Conservation (phyloP, 1,284 basidiomycete species). For the Ustilago sp. region DNA sequence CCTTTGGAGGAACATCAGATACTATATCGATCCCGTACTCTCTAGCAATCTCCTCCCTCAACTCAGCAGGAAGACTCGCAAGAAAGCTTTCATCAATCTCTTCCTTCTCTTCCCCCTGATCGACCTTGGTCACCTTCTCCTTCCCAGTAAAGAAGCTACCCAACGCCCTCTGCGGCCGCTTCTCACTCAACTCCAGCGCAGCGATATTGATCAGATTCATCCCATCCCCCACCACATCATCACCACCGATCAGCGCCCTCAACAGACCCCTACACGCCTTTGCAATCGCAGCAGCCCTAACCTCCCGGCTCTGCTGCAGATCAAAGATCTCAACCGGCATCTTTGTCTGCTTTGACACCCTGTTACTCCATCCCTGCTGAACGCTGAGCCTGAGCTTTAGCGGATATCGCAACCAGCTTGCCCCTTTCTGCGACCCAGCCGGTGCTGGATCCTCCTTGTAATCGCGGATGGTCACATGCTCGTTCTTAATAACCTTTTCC, state of each 20-base stretch:
- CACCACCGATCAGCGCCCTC: conserved; percentile 44
- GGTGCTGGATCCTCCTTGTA: conserved; percentile 15
- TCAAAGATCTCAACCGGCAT: conserved; percentile 65
- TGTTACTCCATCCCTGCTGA: conserved; percentile 49
- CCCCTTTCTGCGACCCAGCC: background rate
- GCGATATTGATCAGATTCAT: conserved; percentile 64
- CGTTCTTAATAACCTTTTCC: conserved; percentile 24
- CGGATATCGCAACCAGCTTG: conserved; percentile 59
- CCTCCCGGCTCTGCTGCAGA: conserved; percentile 15
- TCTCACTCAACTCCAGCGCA: conserved; percentile 52
- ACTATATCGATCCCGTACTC: conserved; percentile 48
- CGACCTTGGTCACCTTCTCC: background rate
- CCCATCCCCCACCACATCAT: conserved; percentile 43
- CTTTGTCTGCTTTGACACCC: conserved; percentile 50
- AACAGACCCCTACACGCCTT: conserved; percentile 39
- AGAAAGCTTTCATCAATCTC: conserved; percentile 48
- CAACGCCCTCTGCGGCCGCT: conserved; percentile 40
- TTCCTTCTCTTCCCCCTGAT: background rate
- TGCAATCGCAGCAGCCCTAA: conserved; percentile 29
- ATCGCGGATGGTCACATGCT: conserved; percentile 34
- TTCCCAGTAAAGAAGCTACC: conserved; percentile 38
- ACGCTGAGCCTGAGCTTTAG: conserved; percentile 51
- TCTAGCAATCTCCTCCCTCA: conserved; percentile 48
- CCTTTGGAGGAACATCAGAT: background rate
- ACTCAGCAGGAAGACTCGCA: conserved; percentile 41